phyloP scores from a whole-genome alignment of 768 basidiomycete species.

The Auricularia sp. region DNA sequence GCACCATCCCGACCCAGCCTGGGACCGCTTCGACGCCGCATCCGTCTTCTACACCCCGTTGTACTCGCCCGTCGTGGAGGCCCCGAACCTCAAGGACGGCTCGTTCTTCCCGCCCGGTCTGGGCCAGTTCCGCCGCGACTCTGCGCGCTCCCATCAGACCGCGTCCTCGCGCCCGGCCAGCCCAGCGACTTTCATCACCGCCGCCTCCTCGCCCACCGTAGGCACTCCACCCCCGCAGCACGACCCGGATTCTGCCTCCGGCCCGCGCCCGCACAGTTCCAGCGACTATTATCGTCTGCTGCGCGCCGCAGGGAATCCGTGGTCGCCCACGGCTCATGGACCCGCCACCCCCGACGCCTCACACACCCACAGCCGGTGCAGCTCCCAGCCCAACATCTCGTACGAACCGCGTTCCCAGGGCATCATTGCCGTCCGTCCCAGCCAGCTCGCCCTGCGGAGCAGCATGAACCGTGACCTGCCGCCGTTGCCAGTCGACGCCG shows the following conservation, averaged over 20 bases:
- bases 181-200: not conserved
- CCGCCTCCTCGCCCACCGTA: not conserved
- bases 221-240: not conserved
- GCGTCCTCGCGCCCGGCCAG: not conserved
- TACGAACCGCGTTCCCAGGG: not conserved
- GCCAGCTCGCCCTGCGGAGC: not conserved
- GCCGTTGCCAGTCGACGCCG: not conserved
- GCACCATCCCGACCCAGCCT: not conserved
- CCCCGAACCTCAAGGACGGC: not conserved
- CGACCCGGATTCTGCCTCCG: not conserved
- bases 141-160: not conserved
- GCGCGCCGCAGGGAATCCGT: not conserved
- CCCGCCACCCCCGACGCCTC: not conserved
- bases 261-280: not conserved
- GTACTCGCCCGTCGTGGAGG: not conserved
- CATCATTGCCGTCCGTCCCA: not conserved
- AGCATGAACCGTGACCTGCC: not conserved
- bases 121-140: too few relatives aligned
- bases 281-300: not conserved
- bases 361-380: not conserved
- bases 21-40: not conserved
- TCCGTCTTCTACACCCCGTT: not conserved
- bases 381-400: not conserved
- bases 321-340: not conserved
- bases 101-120: too few relatives aligned